phyloP scores from a whole-genome alignment of 1,284 basidiomycete genomes.

The Anthracocystis panici-leucophaei region DNA sequence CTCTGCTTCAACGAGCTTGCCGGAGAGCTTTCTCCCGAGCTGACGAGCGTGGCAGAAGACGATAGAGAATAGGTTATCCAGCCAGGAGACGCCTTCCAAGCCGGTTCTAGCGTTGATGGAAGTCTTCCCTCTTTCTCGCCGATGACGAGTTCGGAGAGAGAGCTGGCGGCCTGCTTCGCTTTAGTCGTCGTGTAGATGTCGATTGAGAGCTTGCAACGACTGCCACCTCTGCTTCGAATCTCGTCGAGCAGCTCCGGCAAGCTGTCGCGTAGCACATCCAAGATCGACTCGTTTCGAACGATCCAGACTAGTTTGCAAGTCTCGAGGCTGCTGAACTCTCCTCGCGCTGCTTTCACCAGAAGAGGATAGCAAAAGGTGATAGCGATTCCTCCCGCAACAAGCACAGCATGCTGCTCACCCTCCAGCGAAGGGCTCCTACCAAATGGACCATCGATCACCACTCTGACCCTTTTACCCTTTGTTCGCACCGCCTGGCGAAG shows the following conservation, averaged over 20 bases:
- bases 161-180: neutral
- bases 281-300: conserved; percentile 22
- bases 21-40: neutral
- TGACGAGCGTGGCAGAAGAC: conserved; percentile 5
- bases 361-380: conserved; percentile 47
- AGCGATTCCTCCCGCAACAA: conserved; percentile 49
- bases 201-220: conserved; percentile 18
- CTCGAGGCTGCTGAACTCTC: conserved; percentile 12
- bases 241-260: conserved; percentile 19
- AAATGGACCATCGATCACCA: conserved; percentile 51
- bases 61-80: conserved; percentile 3
- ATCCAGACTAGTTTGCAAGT: conserved; percentile 42
- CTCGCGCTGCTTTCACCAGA: conserved; percentile 23
- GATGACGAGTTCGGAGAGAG: neutral
- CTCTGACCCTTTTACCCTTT: conserved; percentile 18
- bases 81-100: neutral
- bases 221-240: conserved; percentile 2
- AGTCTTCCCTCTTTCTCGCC: conserved; percentile 1
- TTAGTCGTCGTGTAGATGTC: conserved; percentile 25
- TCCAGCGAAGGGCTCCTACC: conserved; percentile 15
- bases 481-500: neutral
- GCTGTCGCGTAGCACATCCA: conserved; percentile 21
- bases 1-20: neutral
- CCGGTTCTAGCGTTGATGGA: neutral
- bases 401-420: conserved; percentile 10